A percentile compares a stretch with the other conserved stretches of the same genome.
Conservation (phyloP, 2,329 filamentous ascomycete genomes). For the Sporothrix brunneoviolacea region DNA sequence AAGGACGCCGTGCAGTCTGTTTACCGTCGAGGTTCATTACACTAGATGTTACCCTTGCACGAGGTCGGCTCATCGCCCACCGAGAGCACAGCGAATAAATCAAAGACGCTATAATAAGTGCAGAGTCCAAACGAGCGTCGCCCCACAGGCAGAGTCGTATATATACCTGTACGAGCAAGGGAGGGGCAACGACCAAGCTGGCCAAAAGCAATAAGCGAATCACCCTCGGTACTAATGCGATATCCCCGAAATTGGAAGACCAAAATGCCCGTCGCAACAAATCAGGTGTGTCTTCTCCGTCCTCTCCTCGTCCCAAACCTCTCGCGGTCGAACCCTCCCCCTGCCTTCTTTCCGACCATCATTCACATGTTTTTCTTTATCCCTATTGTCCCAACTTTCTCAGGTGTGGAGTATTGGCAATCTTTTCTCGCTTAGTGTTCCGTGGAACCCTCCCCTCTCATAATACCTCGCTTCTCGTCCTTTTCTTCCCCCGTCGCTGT, state of each 20-base stretch:
- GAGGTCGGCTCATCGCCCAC: background rate
- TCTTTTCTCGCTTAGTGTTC: background rate
- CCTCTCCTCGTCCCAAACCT: no score
- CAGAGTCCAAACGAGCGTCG: background rate
- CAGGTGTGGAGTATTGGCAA: background rate
- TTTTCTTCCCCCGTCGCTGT: background rate
- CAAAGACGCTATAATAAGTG: no score
- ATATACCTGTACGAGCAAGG: no score
- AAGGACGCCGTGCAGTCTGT: background rate
- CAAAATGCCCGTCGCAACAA: background rate
- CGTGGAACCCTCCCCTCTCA: background rate
- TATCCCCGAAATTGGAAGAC: no score
- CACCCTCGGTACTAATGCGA: no score
- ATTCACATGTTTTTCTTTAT: background rate
- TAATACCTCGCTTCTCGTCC: background rate
- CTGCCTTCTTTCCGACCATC: background rate
- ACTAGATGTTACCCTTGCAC: no score
- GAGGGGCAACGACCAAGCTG: background rate
- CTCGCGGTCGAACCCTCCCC: background rate
- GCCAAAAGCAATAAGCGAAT: background rate
- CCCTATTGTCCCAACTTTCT: background rate
- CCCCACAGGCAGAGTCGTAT: background rate
- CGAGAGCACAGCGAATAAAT: no score
- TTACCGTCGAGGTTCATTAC: no score
- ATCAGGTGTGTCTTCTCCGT: background rate